Evolutionary conservation across 306 rosid species (phyloP).

Genomic region (Quercus variabilis): DNA sequence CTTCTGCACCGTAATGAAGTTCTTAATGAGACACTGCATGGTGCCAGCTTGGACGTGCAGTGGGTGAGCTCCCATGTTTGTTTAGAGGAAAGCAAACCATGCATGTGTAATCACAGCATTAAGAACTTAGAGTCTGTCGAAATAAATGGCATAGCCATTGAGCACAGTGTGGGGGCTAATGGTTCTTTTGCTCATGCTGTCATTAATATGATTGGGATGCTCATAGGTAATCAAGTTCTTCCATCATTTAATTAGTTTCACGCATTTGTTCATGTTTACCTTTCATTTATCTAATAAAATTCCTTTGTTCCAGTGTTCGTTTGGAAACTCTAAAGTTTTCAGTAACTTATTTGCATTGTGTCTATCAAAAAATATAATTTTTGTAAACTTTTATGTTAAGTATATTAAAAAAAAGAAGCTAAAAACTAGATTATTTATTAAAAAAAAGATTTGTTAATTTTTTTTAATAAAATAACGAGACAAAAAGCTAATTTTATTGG

Average conservation of each 20-base stretch:
- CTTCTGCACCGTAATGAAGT: slow-evolving; percentile 25
- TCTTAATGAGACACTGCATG: slow-evolving; percentile 22
- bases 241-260: not conserved
- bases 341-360: too few relatives aligned
- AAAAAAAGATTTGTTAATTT: too few relatives aligned
- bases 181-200: slow-evolving; percentile 59
- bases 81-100: slow-evolving; percentile 42
- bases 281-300: not conserved
- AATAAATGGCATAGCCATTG: not conserved
- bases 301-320: too few relatives aligned
- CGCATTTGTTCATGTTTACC: not conserved
- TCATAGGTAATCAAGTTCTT: slow-evolving; percentile 45
- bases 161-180: slow-evolving; percentile 34
- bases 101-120: slow-evolving; percentile 29
- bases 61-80: slow-evolving; percentile 34
- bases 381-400: too few relatives aligned
- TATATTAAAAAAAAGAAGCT: too few relatives aligned
- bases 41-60: slow-evolving; percentile 21
- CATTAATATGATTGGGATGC: slow-evolving; percentile 81
- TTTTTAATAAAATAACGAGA: too few relatives aligned
- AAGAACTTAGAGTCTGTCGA: slow-evolving; percentile 2
- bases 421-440: too few relatives aligned
- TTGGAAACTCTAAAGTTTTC: too few relatives aligned
- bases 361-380: too few relatives aligned
- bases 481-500: too few relatives aligned